Evolutionary conservation across 2,329 filamentous ascomycete species (phyloP).

Genomic region (Nannizzia gypsea): DNA sequence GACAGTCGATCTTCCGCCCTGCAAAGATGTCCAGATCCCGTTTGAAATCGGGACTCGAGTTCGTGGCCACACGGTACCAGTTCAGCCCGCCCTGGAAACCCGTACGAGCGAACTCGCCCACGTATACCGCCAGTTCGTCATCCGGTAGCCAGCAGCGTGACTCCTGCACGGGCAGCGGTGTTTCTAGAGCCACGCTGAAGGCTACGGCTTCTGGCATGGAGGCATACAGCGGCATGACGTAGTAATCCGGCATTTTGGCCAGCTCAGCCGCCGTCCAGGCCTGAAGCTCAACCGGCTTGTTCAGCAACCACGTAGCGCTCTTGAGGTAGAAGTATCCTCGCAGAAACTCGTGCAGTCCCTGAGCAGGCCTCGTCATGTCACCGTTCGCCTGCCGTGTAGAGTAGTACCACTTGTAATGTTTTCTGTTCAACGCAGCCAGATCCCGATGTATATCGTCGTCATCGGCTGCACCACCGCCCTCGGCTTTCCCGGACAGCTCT

Average conservation of each 20-base stretch:
- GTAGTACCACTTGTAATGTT: constrained; percentile 57
- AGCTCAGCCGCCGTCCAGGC: constrained; percentile 48
- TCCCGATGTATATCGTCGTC: constrained; percentile 43
- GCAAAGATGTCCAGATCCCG: constrained; percentile 49
- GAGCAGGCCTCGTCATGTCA: constrained; percentile 29
- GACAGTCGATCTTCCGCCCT: constrained; percentile 50
- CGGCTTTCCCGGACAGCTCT: constrained; percentile 20
- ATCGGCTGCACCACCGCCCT: constrained; percentile 13
- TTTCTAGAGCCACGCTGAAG: constrained; percentile 41
- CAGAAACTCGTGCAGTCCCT: constrained; percentile 49
- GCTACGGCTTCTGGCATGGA: constrained; percentile 50
- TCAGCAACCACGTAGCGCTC: constrained; percentile 48
- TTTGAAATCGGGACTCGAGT: constrained; percentile 31
- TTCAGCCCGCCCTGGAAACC: constrained; percentile 56
- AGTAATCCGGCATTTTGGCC: constrained; percentile 53
- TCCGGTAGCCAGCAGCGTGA: constrained; percentile 44
- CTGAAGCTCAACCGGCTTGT: constrained; percentile 42
- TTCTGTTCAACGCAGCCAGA: constrained; percentile 45
- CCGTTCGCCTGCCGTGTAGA: constrained; percentile 26
- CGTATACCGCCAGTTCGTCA: constrained; percentile 49
- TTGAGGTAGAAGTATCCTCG: constrained; percentile 59
- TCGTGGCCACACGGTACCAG: constrained; percentile 53
- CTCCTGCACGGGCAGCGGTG: constrained; percentile 27
- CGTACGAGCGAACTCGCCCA: constrained; percentile 47
- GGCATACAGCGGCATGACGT: constrained; percentile 49